Evolutionary conservation across 176 grass and related monocot species (phyloP), one percentile per base, ranked within the genome.

Genomic region (Echinochloa phyllopogon): DNA sequence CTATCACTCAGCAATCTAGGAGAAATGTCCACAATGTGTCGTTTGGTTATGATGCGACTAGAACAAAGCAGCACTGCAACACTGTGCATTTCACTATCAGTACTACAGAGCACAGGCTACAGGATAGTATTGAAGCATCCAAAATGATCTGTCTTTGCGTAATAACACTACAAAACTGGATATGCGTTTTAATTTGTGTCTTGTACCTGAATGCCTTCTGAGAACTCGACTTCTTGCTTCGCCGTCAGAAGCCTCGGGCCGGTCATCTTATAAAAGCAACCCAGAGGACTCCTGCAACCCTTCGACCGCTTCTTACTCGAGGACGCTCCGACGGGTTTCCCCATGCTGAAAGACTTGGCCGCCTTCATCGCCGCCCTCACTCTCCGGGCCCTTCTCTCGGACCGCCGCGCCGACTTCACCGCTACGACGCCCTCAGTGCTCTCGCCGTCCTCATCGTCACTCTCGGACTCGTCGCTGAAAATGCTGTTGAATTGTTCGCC

Each of bases 191-290:
- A 18, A 52, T 69, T 21, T 65, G 42, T 27, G 6, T 18, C 23
- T 33, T 0, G 0, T 63, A 99, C 96, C 89, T 99, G 96, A 64
- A 99, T 90, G 41, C 89, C 96, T 87, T 90, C 63, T 72, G 96
- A 99, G 45, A 92, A 81, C 61, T 94, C 88, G 13, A 88, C 63
- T 80, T 96, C 96, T 84, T 96, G 89, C 41, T 88, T 64, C 20
- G 89, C 89, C 3, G 93, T 92, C 37, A 98, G 85, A 77, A 85
- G 89, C 73, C 62, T 98, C 75, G 82, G 78, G 23, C 68, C 80
- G 5, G 81, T 55, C 74, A 83, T 98, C 72, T 88, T 85, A 47
- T 81, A 94, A 12, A 90, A 90, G 44, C 85, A 88, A 8, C 66
- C 69, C 16, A 98, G 10, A 72, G 91, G 86, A 84, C 89, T 94